Evolutionary conservation across 2,329 filamentous ascomycete genomes (phyloP).

Genomic region (Aureobasidium pullulans): DNA sequence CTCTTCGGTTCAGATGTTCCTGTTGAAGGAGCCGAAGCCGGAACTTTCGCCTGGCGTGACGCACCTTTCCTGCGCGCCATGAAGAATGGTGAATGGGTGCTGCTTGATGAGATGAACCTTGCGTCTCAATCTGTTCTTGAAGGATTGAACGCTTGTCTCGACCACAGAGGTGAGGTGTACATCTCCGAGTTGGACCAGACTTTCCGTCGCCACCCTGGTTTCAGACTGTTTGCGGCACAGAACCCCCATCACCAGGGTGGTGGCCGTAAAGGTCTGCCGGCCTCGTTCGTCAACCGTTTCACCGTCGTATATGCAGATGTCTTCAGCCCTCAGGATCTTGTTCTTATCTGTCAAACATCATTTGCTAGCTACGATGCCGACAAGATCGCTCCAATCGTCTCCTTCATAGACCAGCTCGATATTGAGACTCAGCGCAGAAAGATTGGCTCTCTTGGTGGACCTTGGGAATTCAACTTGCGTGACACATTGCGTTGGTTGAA

Average conservation of each 20-base stretch:
- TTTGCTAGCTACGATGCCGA: slow-evolving; percentile 57
- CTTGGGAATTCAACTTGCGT: slow-evolving; percentile 94
- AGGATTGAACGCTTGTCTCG: slow-evolving; percentile 90
- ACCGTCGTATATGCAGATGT: slow-evolving; percentile 95
- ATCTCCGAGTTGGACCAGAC: slow-evolving; percentile 91
- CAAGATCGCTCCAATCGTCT: slow-evolving; percentile 61
- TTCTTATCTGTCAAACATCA: slow-evolving; percentile 70
- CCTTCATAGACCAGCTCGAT: slow-evolving; percentile 75
- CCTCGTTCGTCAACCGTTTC: slow-evolving; percentile 96
- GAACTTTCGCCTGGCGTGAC: slow-evolving; percentile 90
- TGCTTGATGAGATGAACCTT: slow-evolving; percentile 97
- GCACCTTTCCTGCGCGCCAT: slow-evolving; percentile 93
- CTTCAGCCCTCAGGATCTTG: slow-evolving; percentile 72
- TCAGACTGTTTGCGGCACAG: slow-evolving; percentile 93
- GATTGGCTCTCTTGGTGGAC: slow-evolving; percentile 56
- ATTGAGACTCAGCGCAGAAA: slow-evolving; percentile 51
- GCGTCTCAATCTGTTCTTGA: slow-evolving; percentile 95
- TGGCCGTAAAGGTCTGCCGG: slow-evolving; percentile 86
- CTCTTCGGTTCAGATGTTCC: slow-evolving; percentile 95
- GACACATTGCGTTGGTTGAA: slow-evolving; percentile 85
- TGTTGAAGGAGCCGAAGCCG: slow-evolving; percentile 82
- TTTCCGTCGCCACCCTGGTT: slow-evolving; percentile 81
- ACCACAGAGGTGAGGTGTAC: slow-evolving; percentile 93
- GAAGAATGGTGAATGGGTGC: slow-evolving; percentile 93
- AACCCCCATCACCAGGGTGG: slow-evolving; percentile 97